Conservation (phyloP, 2,329 filamentous ascomycete species). For the Phyllosticta paracitricarpa region DNA sequence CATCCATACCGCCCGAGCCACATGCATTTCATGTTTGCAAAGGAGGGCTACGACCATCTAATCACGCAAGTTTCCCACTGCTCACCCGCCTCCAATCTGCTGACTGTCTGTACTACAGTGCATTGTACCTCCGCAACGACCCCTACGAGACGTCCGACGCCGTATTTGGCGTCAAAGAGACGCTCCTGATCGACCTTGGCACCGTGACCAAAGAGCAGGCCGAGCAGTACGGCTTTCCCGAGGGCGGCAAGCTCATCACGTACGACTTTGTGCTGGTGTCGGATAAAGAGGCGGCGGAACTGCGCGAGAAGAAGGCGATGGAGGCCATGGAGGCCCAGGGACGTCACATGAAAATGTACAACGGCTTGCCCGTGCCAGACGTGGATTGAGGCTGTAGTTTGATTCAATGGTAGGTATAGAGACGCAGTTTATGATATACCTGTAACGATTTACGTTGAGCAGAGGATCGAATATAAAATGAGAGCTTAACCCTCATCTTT, state of each 20-base stretch:
- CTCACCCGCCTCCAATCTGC: not conserved
- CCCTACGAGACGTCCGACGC: slow-evolving; percentile 76
- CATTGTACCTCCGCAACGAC: slow-evolving; percentile 66
- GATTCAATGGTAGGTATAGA: not conserved
- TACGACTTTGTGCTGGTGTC: slow-evolving; percentile 73
- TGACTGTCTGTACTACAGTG: slow-evolving; percentile 36
- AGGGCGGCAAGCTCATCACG: slow-evolving; percentile 53
- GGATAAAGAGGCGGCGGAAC: slow-evolving; percentile 54
- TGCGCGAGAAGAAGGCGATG: slow-evolving; percentile 57
- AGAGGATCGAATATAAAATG: not conserved
- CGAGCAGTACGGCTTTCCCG: slow-evolving; percentile 51
- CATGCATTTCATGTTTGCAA: slow-evolving; percentile 85
- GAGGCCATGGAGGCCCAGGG: slow-evolving; percentile 59
- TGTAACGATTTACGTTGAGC: not conserved
- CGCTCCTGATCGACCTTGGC: slow-evolving; percentile 57
- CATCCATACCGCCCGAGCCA: slow-evolving; percentile 70
- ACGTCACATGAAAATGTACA: slow-evolving; percentile 58
- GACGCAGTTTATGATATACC: not conserved
- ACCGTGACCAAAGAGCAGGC: slow-evolving; percentile 45
- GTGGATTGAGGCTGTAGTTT: slow-evolving; percentile 35
- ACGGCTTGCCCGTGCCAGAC: slow-evolving; percentile 68
- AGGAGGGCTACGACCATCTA: slow-evolving; percentile 65
- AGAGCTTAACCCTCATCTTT: too few relatives aligned
- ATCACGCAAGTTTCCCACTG: slow-evolving; percentile 56
- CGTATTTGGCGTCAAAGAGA: slow-evolving; percentile 80